Evolutionary conservation across 202 grass and related monocot genomes (phyloP), one percentile per base, ranked within the genome.

Genomic region (Bolboschoenoplectus hybrid): DNA sequence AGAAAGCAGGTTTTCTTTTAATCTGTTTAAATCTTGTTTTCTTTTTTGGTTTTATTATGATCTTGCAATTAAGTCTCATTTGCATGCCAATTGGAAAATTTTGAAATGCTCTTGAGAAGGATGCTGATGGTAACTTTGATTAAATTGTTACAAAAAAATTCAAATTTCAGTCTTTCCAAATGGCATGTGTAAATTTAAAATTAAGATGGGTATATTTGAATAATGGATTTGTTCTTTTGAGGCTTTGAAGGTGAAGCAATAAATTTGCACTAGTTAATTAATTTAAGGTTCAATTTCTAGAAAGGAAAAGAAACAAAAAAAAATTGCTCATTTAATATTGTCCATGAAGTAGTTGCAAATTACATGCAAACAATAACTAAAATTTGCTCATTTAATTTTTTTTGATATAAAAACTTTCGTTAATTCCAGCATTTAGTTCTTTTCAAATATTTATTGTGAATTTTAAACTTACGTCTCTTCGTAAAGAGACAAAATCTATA

Each of bases 1-100:
- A 84, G 81, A 68, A 84, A 84, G 46, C 81, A 84, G 81, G 81
- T 79, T 50, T 12, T 13, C 57, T 57, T 78, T 61, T 67, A 26
- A 26, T 26, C 26, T 36, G 45, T 0, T 38, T 1, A 9, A 64
- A 40, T 46, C 3, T 10, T 16, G 1, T 50, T 67, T 52, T 41
- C 17, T 52, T 10, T 17, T 5, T 9, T 70, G 10, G 14, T 69
- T 69, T 49, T 26, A 26, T 26, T 26, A 26, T 26, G 26, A 26
- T 9, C 51, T 17, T 39, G 5, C 50, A 38, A 67, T 51, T 44
- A n/a, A 63, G 19, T 12, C 14, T 43, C 13, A 56, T 36, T 8
- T 38, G 57, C 16, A 61, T 16, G 0, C 51, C 51, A 55, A 17
- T 38, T 9, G 10, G 47, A 5, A 7, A 66, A 74, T 10, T 50